These are phyloP conservation scores for Pleurotus citrinopileatus DNA, from an alignment of 768 basidiomycete genomes.

Conservation along the genomic window DNA sequence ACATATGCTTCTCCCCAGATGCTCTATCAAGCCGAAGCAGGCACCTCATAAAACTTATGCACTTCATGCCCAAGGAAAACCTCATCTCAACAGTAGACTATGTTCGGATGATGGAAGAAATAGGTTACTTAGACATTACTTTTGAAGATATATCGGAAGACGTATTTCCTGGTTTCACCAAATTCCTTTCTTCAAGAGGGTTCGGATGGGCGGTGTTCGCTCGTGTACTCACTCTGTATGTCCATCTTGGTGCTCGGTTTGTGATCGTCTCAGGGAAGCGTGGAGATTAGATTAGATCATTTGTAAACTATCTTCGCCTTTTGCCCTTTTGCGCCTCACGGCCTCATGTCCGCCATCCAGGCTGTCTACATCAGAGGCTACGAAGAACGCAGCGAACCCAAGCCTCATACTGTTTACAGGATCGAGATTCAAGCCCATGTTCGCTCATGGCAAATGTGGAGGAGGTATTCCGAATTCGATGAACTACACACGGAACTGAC, in stretches of 20 bases:
- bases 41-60: conserved; percentile 28
- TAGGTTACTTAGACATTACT: conserved; percentile 53
- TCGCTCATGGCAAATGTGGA: conserved; percentile 91
- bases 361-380: conserved; percentile 66
- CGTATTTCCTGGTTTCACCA: conserved; percentile 57
- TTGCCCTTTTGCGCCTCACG: no score
- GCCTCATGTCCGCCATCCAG: conserved; percentile 71
- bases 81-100: conserved; percentile 45
- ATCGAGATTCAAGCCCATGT: conserved; percentile 87
- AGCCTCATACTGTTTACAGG: conserved; percentile 77
- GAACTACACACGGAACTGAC: conserved; percentile 81
- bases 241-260: conserved; percentile 40
- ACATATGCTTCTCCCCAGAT: conserved; percentile 48
- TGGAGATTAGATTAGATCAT: conserved; percentile 12
- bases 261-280: conserved; percentile 41
- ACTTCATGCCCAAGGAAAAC: conserved; percentile 48
- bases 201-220: conserved; percentile 42
- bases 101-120: conserved; percentile 34
- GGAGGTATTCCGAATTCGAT: conserved; percentile 93
- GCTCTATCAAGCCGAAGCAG: conserved; percentile 22
- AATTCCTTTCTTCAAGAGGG: conserved; percentile 44
- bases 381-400: conserved; percentile 68
- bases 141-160: conserved; percentile 54
- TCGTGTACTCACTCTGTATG: conserved; percentile 33
- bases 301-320: background rate